Evolutionary conservation across 257 asterid species (phyloP), one percentile per base, ranked within the genome.

Genomic region (Ilex asprella): DNA sequence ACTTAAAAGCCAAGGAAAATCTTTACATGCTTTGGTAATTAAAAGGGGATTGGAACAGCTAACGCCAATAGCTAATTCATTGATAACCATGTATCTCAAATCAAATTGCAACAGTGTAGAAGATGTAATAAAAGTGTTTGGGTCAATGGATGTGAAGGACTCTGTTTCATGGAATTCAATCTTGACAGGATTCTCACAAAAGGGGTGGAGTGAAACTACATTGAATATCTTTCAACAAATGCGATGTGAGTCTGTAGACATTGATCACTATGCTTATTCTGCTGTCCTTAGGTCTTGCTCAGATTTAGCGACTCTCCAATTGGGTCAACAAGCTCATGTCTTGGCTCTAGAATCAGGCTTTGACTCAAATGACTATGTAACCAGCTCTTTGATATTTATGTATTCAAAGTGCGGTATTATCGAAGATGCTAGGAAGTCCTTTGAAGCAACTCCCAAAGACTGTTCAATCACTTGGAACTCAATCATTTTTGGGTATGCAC

Each of bases 381-480:
- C 82, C 11, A 84, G 89, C 68, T 93, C 81, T 62, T 76, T 90
- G 68, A 84, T 90, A 71, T 81, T 82, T 61, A 84, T 91, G 95
- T 91, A 91, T 73, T 87, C 93, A 21, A 85, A 82, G 71, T 87
- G 96, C 69, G 97, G 97, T 56, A 79, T 79, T 63, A 75, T 87
- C 50, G 86, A 81, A 61, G 94, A 84, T 73, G 91, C 93, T 21
- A 61, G 77, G 76, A 73, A 76, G 62, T 73, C 95, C 43, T 91
- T 91, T 30, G 87, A 79, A 50, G 78, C 70, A n/a, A 85, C 96
- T 13, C 73, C 46, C 31, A 78, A 68, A 57, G 84, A 68, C 56
- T 82, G 77, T 71, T 84, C 94, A 0, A 85, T 91, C 55, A 75
- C 87, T 32, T 91, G 97, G 97, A 90, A 90, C 82, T 77, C 97